Conservation (phyloP, 345 rosid genomes). For the Lepidium africanum region DNA sequence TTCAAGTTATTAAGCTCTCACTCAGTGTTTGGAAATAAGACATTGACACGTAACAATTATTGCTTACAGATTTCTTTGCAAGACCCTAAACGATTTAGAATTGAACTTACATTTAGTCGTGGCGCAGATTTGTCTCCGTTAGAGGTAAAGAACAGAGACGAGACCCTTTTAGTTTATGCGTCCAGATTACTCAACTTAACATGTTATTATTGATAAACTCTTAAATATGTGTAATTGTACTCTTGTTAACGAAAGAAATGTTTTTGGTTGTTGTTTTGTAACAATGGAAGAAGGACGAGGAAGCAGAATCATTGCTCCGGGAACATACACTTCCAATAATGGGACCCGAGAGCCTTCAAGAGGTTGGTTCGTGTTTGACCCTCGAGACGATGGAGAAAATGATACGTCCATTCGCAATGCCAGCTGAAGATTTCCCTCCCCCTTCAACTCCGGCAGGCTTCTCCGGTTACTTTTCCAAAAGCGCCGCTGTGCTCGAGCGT, state of each 20-base stretch:
- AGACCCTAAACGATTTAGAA: constrained; percentile 80
- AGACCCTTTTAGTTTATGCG: neutral
- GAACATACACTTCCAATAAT: constrained; percentile 96
- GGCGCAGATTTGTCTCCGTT: constrained; percentile 96
- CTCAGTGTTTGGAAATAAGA: neutral
- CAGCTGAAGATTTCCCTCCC: constrained; percentile 97
- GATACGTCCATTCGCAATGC: constrained; percentile 95
- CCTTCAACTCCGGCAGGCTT: constrained; percentile 82
- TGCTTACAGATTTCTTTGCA: constrained; percentile 63
- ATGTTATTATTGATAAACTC: neutral
- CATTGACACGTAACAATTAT: neutral
- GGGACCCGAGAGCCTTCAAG: constrained; percentile 99
- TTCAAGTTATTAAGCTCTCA: neutral
- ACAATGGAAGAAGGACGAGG: constrained; percentile 49
- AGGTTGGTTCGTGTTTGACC: constrained; percentile 71
- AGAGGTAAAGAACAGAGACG: constrained; percentile 46
- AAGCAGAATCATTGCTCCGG: constrained; percentile 65
- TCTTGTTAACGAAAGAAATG: neutral
- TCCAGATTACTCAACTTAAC: neutral
- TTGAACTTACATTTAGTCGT: constrained; percentile 90
- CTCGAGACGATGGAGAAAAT: constrained; percentile 91
- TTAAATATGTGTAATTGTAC: neutral
- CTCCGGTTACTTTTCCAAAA: constrained; percentile 90
- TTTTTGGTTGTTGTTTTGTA: neutral
- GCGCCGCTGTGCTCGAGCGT: constrained; percentile 84